Base-by-base conservation (phyloP, 1,139 yeast genomes). In the Yamadazyma epiphylla region DNA sequence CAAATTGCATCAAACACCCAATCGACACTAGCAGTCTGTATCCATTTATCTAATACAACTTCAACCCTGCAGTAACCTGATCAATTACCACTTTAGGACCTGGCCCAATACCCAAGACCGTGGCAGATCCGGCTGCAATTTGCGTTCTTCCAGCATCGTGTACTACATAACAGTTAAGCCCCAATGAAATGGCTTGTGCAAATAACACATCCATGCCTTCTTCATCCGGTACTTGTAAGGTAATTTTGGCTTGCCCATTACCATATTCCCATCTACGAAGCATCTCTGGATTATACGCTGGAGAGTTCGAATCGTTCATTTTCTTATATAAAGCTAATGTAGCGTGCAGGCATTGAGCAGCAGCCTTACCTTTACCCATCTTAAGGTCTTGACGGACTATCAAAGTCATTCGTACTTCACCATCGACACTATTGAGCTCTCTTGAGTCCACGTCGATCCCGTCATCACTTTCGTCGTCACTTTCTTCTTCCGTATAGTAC, bases 341-440 rank as follows among this genome's bases (percentile, higher is more conserved):
- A n/a, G 98, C 98, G 61, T 91, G 99, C 30, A 88, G 82, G 55
- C 97, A 89, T 55, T 91, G 99, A 2, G 98, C 98, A 2, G 97
- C 97, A 1, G 86, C 84, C 54, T 94, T 94, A 21, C 98, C 98
- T 58, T 87, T 88, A 27, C 85, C 80, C 98, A 91, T 91, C 33
- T 78, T 80, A 41, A 91, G 64, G 53, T 91, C 98, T 26, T 83
- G 86, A 37, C 98, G 77, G 1, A 91, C 89, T 2, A 88, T 77
- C 22, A 94, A 64, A 0, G 94, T 88, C 95, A 91, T 83, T 43
- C 88, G 69, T 25, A 84, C 89, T 53, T 85, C 95, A 4, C 86
- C 91, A 2, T 79, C 85, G 13, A 79, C 60, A 13, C 67, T 75
- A 45, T 81, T 81, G 39, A 82, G 58, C 3, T 72, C 57, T 0